These are phyloP conservation scores for Helianthus tuberosus DNA, from an alignment of 129 eudicot genomes.

Conservation along the genomic window DNA sequence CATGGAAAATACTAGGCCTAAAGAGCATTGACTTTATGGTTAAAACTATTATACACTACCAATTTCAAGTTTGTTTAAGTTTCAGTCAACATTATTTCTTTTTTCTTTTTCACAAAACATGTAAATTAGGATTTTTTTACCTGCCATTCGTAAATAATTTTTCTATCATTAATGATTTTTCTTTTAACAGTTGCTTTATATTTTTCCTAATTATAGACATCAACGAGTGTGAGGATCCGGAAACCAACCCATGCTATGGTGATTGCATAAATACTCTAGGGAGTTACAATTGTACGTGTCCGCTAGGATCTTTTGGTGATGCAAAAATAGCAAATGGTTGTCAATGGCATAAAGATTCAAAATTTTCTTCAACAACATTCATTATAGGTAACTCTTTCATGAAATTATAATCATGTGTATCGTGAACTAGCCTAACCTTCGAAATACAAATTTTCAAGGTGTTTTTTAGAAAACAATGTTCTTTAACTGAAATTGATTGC, in stretches of 20 bases:
- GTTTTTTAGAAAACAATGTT: neutral
- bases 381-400: neutral
- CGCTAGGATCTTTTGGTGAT: conserved; percentile 33
- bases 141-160: too few species aligned
- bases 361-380: neutral
- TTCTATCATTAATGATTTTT: too few species aligned
- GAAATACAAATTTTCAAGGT: neutral
- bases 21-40: neutral
- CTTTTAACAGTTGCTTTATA: neutral
- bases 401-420: neutral
- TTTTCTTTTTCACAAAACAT: too few species aligned
- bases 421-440: neutral
- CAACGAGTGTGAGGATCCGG: conserved; percentile 26
- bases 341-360: neutral
- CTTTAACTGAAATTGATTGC: neutral
- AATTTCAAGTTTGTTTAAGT: neutral
- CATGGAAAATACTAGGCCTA: too few species aligned
- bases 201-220: conserved; percentile 12
- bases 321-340: conserved; percentile 5
- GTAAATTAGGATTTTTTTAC: too few species aligned
- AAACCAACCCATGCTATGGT: conserved; percentile 24
- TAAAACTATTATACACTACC: neutral
- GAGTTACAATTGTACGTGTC: conserved; percentile 40
- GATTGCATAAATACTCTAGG: conserved; percentile 39
- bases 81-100: neutral